Evolutionary conservation across 2,329 filamentous ascomycete genomes (phyloP), one percentile per base, ranked within the genome.

Genomic region (Colletotrichum australisinense): DNA sequence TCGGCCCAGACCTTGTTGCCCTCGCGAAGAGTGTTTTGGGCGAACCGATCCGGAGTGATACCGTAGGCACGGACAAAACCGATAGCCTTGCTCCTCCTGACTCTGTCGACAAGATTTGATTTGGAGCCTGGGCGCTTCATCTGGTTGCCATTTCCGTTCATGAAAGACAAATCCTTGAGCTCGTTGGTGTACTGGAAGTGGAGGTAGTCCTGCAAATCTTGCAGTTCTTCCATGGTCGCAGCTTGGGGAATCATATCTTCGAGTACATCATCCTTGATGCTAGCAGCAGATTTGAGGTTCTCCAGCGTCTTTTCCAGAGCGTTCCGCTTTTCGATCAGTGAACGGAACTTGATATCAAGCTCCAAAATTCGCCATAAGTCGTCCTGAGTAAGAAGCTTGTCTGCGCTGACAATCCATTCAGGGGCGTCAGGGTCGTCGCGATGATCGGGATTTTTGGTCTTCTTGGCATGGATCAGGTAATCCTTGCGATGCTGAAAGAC

Each of bases 401-500:
- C 94, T 1, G 95, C 95, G 73, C 87, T 89, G 70, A 96, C 91
- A 69, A 92, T 91, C 79, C 92, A 94, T 72, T 95, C 92, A 1
- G 92, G 91, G 1, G 89, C 91, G 77, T 95, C 92, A 9, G 90
- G 89, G 76, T 96, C 93, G 70, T 92, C 88, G 19, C 89, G 88
- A 75, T 90, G 81, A 32, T 87, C 83, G 80, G 91, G 81, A 85
- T 91, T 88, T 67, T 87, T 84, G 7, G 89, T 88, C 79, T 94
- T 95, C 76, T 92, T 93, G 28, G 94, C 93, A 79, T 98, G 95
- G 69, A 99, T 97, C 56, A 99, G 89, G 80, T 98, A 99, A 81
- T 99, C 97, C 83, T 98, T 98, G 74, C 97, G 94, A 80, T 99
- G 97, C 82, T 98, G 96, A 83, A 98, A 98, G 77, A 99, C 97